These are phyloP conservation scores for Clavispora vitiphila DNA, from an alignment of 805 yeast species.

Conservation along the genomic window DNA sequence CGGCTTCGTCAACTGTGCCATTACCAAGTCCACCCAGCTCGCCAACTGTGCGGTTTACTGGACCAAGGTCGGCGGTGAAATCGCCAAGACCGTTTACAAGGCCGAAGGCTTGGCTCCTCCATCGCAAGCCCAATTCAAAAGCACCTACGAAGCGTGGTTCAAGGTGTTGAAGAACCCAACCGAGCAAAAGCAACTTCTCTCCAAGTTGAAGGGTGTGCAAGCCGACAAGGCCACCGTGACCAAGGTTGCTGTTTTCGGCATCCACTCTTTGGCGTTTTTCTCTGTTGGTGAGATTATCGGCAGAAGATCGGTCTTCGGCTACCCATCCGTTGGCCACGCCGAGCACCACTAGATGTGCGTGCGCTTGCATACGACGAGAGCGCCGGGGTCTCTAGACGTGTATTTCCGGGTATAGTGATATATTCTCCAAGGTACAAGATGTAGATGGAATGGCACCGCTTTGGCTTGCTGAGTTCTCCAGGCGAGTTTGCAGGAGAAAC, in stretches of 20 bases:
- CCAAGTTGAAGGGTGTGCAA: slow-evolving; percentile 27
- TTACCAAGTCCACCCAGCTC: slow-evolving; percentile 34
- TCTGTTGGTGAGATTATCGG: slow-evolving; percentile 95
- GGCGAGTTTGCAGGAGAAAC: too few species aligned
- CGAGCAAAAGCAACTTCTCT: slow-evolving; percentile 57
- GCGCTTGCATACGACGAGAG: slow-evolving; percentile 1
- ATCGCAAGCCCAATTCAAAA: slow-evolving; percentile 65
- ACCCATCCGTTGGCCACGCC: slow-evolving; percentile 58
- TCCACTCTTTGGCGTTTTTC: slow-evolving; percentile 87
- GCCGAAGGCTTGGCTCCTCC: slow-evolving; percentile 96
- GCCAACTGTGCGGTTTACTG: slow-evolving; percentile 70
- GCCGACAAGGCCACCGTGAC: slow-evolving; percentile 52
- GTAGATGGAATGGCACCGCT: not conserved
- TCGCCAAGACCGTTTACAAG: slow-evolving; percentile 74
- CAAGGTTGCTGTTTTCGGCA: slow-evolving; percentile 67
- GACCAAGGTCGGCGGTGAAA: slow-evolving; percentile 61
- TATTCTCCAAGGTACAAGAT: not conserved
- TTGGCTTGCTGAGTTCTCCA: too few species aligned
- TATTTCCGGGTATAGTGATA: slow-evolving; percentile 1
- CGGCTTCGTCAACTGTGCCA: slow-evolving; percentile 29
- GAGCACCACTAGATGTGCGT: slow-evolving; percentile 18
- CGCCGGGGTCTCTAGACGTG: slow-evolving; percentile 1
- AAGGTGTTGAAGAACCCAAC: slow-evolving; percentile 32
- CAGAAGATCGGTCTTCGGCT: slow-evolving; percentile 90
- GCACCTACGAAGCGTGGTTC: slow-evolving; percentile 52